Percentiles rank a stretch among this genome's conserved stretches.
phyloP scores from a whole-genome alignment of 2,329 filamentous ascomycete species.

The Plectosphaerella cucumerina region DNA sequence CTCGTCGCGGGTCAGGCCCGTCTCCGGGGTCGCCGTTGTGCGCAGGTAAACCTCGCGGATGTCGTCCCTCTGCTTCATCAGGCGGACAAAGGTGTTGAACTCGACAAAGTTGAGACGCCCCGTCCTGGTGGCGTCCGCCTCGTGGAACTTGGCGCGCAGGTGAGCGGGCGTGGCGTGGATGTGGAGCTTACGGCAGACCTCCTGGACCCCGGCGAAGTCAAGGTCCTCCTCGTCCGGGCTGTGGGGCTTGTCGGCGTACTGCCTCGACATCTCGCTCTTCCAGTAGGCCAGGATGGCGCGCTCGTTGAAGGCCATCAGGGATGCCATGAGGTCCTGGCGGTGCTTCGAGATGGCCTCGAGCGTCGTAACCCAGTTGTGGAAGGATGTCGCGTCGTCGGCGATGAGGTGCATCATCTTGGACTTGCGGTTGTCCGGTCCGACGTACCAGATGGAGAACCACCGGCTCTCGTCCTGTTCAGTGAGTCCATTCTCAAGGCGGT shows the following conservation, averaged over 20 bases:
- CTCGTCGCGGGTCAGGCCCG: constrained; percentile 65
- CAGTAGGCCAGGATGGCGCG: constrained; percentile 80
- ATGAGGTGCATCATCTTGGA: constrained; percentile 87
- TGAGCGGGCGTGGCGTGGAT: constrained; percentile 81
- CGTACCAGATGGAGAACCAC: constrained; percentile 91
- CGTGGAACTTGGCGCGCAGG: constrained; percentile 68
- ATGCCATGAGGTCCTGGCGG: constrained; percentile 85
- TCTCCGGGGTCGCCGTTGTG: constrained; percentile 52
- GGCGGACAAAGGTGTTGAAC: constrained; percentile 78
- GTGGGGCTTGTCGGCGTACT: constrained; percentile 49
- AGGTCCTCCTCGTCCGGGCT: constrained; percentile 63
- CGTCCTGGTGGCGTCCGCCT: constrained; percentile 61
- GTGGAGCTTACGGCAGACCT: constrained; percentile 82
- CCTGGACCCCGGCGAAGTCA: constrained; percentile 73
- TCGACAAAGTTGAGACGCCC: constrained; percentile 72
- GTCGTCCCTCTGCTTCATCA: constrained; percentile 81
- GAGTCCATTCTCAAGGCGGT: constrained; percentile 77
- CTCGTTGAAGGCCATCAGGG: constrained; percentile 79
- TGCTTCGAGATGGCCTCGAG: constrained; percentile 81
- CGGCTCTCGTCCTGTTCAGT: constrained; percentile 61
- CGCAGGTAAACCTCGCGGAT: constrained; percentile 68
- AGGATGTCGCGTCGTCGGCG: constrained; percentile 66
- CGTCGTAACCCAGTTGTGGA: constrained; percentile 77
- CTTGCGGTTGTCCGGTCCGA: constrained; percentile 67
- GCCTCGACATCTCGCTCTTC: constrained; percentile 75